phyloP scores from a whole-genome alignment of 2,329 filamentous ascomycete genomes.

The Phaeosphaeriaceae sp. region DNA sequence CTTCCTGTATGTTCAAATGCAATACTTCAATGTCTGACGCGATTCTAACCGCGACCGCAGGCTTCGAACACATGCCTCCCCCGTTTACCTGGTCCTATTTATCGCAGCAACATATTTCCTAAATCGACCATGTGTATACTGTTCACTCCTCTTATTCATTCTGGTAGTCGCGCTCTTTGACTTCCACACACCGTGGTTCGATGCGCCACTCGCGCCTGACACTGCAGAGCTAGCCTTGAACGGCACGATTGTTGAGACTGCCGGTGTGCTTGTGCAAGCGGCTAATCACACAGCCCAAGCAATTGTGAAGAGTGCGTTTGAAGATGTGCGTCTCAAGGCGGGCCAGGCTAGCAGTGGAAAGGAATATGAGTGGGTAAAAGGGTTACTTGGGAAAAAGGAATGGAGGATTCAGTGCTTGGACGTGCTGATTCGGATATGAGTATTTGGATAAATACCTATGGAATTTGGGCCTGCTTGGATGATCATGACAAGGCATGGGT shows the following conservation, averaged over 20 bases:
- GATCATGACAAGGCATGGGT: neutral
- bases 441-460: neutral
- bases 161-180: conserved; percentile 97
- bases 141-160: conserved; percentile 91
- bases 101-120: conserved; percentile 93
- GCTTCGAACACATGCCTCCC: conserved; percentile 54
- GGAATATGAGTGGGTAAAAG: conserved; percentile 76
- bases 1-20: conserved; percentile 53
- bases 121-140: conserved; percentile 96
- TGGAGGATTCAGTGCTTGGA: conserved; percentile 93
- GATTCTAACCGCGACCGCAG: conserved; percentile 18
- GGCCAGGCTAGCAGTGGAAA: conserved; percentile 71
- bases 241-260: conserved; percentile 60
- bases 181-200: conserved; percentile 90
- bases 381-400: conserved; percentile 79
- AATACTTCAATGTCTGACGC: neutral
- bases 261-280: conserved; percentile 69
- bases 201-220: conserved; percentile 63
- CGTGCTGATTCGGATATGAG: conserved; percentile 73
- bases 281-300: conserved; percentile 60
- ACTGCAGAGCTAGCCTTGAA: conserved; percentile 42
- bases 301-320: conserved; percentile 34
- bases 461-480: neutral
- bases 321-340: conserved; percentile 37
- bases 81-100: conserved; percentile 59